Evolutionary conservation across 345 rosid genomes (phyloP).

Genomic region (Syzygium aqueum): DNA sequence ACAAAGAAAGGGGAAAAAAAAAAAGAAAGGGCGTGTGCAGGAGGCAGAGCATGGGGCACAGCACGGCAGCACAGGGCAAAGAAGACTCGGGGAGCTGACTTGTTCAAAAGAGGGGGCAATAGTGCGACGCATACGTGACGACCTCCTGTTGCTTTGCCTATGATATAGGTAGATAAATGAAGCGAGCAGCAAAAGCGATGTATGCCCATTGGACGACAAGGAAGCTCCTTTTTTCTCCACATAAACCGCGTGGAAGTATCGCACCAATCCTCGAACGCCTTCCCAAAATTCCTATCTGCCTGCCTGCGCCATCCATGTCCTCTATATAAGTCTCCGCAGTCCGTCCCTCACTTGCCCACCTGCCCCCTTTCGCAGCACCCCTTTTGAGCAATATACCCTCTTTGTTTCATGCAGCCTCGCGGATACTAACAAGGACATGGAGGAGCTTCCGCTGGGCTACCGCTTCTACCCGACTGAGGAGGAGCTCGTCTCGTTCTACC

Average conservation of each 20-base stretch:
- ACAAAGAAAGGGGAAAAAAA: no score
- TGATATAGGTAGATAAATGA: neutral
- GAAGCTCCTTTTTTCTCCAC: neutral
- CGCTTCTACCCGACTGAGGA: conserved; percentile 96
- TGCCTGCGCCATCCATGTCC: neutral
- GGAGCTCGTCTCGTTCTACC: conserved; percentile 74
- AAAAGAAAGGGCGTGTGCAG: no score
- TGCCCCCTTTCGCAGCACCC: neutral
- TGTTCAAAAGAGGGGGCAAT: neutral
- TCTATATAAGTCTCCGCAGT: neutral
- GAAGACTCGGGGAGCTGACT: neutral
- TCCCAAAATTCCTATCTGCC: neutral
- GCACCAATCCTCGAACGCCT: conserved; percentile 3
- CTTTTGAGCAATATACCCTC: neutral
- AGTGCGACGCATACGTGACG: neutral
- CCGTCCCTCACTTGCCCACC: neutral
- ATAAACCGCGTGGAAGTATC: conserved; percentile 48
- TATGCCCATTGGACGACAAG: neutral
- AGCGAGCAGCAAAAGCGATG: neutral
- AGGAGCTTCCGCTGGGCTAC: conserved; percentile 34
- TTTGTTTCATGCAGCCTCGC: neutral
- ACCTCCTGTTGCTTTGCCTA: neutral
- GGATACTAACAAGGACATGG: neutral
- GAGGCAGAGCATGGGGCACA: neutral
- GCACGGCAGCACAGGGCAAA: neutral